Evolutionary conservation across 768 basidiomycete genomes (phyloP), one percentile per base, ranked within the genome.

Genomic region (Hericium erinaceus): DNA sequence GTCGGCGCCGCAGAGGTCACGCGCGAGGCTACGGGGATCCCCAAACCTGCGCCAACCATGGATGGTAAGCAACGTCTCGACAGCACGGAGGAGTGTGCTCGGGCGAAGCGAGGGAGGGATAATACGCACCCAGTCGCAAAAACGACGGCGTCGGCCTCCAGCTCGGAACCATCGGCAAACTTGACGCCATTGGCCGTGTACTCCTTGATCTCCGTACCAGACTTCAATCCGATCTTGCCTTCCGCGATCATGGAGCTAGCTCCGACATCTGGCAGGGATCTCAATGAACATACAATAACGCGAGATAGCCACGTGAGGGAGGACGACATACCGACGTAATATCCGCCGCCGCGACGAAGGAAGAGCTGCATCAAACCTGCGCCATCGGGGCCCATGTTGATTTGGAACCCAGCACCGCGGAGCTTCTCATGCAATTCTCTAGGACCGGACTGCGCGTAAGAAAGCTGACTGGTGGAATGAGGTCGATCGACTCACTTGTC

Each of bases 341-440:
- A 61, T 22, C 76, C 39, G 86, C 80, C 9, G 92, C 73, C 9
- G 85, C 81, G 8, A 92, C 92, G 1, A 88, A 90, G 65, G 92
- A 91, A 2, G 84, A 77, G 8, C 90, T 91, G 18, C 92, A 76
- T 39, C 6, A 22, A 2, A 1, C 22, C 22, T 1, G 22, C 1
- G 22, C 22, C 22, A 52, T 76, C 73, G 8, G 67, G 67, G 28
- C 77, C 76, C 28, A 70, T 62, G 54, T 71, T 72, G 2, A 69
- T 70, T 54, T 64, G 67, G 62, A 79, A 74, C 4, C 76, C 76
- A 11, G 59, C 70, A 48, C 59, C 66, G 9, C 61, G 59, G n/a
- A 79, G 64, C 28, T 64, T 68, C n/a, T 73, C 68, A 1, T 76
- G 67, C n/a, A 76, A 63, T 15, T 69, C 69, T 63, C 74, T 77